Conservation (phyloP, 352 stramenopile species). For the Globisporangium barbulae region DNA sequence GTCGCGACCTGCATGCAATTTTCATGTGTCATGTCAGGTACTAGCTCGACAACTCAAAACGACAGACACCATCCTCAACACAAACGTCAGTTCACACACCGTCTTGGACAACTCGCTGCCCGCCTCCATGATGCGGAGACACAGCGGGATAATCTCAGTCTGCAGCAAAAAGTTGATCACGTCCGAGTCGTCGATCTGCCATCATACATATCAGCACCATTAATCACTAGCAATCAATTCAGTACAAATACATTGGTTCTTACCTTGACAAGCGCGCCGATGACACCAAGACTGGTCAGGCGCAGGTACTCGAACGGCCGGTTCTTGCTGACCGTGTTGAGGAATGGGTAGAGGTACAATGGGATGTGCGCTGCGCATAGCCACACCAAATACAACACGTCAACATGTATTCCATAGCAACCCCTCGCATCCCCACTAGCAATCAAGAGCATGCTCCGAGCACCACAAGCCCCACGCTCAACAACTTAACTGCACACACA, state of each 20-base stretch:
- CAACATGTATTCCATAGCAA: neutral
- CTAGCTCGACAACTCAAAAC: neutral
- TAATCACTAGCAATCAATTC: neutral
- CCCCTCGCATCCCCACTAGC: neutral
- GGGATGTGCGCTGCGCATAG: constrained; percentile 90
- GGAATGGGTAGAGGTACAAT: constrained; percentile 98
- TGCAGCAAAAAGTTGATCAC: constrained; percentile 99
- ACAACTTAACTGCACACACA: neutral
- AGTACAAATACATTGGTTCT: neutral
- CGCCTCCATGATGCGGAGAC: constrained; percentile 98
- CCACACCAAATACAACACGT: neutral
- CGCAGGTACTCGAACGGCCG: constrained; percentile 99
- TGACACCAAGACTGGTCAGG: constrained; percentile 97
- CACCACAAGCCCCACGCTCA: neutral
- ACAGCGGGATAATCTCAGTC: constrained; percentile 99
- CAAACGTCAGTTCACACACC: constrained; percentile 23
- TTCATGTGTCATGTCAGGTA: neutral
- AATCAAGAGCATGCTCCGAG: neutral
- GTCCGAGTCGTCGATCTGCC: constrained; percentile 96
- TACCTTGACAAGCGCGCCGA: constrained; percentile 98
- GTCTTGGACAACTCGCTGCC: constrained; percentile 98
- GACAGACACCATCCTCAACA: neutral
- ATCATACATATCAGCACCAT: neutral
- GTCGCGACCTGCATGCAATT: constrained; percentile 89
- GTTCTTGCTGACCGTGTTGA: constrained; percentile 98